phyloP scores from a whole-genome alignment of 2,329 filamentous ascomycete genomes.

The Tolypocladium album region DNA sequence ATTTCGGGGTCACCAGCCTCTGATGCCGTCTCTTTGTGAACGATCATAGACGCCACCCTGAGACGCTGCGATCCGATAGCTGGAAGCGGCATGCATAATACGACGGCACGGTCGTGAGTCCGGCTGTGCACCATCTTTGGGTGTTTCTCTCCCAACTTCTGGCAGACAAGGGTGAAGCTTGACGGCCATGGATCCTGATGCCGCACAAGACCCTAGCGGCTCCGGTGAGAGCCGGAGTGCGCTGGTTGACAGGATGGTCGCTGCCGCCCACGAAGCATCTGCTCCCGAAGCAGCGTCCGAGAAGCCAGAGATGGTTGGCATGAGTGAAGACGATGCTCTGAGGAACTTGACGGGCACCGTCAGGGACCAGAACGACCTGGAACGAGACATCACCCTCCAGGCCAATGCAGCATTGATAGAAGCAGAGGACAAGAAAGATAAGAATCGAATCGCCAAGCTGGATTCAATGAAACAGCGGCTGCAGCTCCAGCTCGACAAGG shows the following conservation, averaged over 20 bases:
- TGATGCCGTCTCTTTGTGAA: not conserved
- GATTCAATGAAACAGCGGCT: constrained; percentile 46
- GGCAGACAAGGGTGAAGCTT: not conserved
- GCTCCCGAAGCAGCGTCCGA: not conserved
- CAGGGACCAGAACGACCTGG: constrained; percentile 80
- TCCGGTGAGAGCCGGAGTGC: constrained; percentile 12
- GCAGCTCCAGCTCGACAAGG: constrained; percentile 50
- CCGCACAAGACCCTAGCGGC: constrained; percentile 8
- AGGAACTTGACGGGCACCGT: constrained; percentile 56
- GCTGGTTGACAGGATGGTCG: constrained; percentile 18
- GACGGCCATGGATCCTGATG: constrained; percentile 14
- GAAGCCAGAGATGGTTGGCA: constrained; percentile 11
- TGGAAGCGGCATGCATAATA: not conserved
- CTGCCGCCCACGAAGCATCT: constrained; percentile 15
- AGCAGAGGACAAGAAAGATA: constrained; percentile 51
- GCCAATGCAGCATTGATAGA: constrained; percentile 49
- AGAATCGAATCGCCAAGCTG: constrained; percentile 50
- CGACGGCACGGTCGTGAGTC: too few relatives aligned
- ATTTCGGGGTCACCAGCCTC: not conserved
- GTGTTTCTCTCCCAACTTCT: too few relatives aligned
- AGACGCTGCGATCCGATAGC: not conserved
- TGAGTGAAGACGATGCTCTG: constrained; percentile 51
- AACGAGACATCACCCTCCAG: constrained; percentile 67
- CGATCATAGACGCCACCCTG: not conserved
- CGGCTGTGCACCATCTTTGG: not conserved